Evolutionary conservation across 2,329 filamentous ascomycete species (phyloP).

Genomic region (Plenodomus tracheiphilus): DNA sequence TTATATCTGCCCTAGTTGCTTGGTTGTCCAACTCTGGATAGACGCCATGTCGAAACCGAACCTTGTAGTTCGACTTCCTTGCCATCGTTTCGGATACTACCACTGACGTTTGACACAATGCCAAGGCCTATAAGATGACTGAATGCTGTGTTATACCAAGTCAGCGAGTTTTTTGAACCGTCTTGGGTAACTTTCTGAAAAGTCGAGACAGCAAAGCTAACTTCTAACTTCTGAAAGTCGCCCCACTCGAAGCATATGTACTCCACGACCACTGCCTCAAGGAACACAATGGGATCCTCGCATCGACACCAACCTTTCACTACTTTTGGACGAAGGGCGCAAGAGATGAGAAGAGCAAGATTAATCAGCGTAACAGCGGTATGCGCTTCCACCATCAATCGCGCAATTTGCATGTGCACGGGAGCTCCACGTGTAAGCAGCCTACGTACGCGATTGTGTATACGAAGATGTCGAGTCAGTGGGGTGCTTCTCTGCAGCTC

Average conservation of each 20-base stretch:
- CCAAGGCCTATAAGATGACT: neutral
- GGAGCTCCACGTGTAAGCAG: neutral
- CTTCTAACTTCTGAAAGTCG: neutral
- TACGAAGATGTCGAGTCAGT: neutral
- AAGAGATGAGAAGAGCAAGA: constrained; percentile 3
- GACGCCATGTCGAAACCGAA: constrained; percentile 25
- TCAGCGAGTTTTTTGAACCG: neutral
- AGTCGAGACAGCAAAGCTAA: neutral
- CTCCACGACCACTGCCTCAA: neutral
- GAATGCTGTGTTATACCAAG: no score
- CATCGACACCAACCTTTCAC: neutral
- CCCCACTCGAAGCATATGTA: neutral
- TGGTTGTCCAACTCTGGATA: constrained; percentile 16
- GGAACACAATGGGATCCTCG: neutral
- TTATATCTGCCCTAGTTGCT: constrained; percentile 24
- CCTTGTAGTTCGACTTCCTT: constrained; percentile 19
- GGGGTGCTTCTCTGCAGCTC: neutral
- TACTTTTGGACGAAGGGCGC: neutral
- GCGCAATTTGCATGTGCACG: neutral
- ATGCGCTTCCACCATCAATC: neutral
- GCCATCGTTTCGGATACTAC: neutral
- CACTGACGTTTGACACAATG: neutral
- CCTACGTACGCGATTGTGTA: neutral
- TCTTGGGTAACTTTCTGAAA: neutral
- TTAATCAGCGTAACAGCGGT: constrained; percentile 12